These are phyloP conservation scores for Bryoerythrophyllum caledonicum DNA, from an alignment of 225 moss, liverwort and hornwort genomes.

Conservation along the genomic window DNA sequence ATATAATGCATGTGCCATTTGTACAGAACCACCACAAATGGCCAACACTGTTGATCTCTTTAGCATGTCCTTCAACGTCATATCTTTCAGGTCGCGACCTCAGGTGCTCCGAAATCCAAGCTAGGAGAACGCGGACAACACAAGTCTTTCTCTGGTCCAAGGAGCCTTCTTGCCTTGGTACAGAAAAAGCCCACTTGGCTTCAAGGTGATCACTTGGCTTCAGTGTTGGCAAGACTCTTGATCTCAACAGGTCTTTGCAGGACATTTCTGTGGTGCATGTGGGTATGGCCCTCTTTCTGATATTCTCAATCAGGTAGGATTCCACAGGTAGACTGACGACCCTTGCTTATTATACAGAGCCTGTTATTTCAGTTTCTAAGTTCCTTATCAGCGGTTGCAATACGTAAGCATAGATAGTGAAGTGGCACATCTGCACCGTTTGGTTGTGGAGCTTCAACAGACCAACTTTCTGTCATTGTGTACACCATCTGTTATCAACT, in stretches of 20 bases:
- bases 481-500: too few relatives aligned
- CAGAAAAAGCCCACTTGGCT: slow-evolving; percentile 1
- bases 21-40: slow-evolving; percentile 25
- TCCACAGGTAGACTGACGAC: slow-evolving; percentile 16
- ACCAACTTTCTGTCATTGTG: too few relatives aligned
- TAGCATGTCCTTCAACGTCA: slow-evolving; percentile 36
- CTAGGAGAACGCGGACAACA: slow-evolving; percentile 20
- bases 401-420: slow-evolving; percentile 9
- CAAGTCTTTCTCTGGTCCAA: slow-evolving; percentile 1
- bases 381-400: background rate
- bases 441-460: slow-evolving; percentile 11
- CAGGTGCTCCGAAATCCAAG: slow-evolving; percentile 23
- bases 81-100: slow-evolving; percentile 29
- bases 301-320: slow-evolving; percentile 28
- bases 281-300: slow-evolving; percentile 26
- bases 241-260: background rate
- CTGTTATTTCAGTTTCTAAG: slow-evolving; percentile 25
- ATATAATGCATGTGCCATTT: slow-evolving; percentile 25
- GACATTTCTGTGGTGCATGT: slow-evolving; percentile 2
- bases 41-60: slow-evolving; percentile 23
- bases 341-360: slow-evolving; percentile 20
- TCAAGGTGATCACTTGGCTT: slow-evolving; percentile 20
- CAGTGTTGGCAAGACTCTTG: slow-evolving; percentile 19
- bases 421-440: slow-evolving; percentile 3
- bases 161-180: slow-evolving; percentile 19